Evolutionary conservation across 495 filamentous ascomycete species (phyloP).

Genomic region (Durotheca rogersii): DNA sequence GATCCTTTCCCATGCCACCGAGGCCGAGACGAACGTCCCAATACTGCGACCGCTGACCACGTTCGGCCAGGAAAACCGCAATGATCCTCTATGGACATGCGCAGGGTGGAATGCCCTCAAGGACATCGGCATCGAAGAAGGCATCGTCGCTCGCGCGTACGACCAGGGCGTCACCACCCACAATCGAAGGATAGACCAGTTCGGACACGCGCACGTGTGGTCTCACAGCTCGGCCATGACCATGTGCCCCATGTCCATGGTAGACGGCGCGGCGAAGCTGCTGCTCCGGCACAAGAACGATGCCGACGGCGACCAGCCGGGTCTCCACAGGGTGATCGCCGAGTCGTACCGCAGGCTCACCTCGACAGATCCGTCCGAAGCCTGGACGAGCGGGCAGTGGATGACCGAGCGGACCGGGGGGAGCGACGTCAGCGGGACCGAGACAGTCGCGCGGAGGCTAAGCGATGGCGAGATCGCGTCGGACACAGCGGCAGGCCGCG

Average conservation of each 20-base stretch:
- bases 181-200: neutral
- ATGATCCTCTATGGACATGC: neutral
- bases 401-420: slow-evolving; percentile 82
- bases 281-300: slow-evolving; percentile 48
- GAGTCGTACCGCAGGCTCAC: slow-evolving; percentile 50
- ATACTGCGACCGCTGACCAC: neutral
- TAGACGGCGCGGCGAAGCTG: slow-evolving; percentile 62
- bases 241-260: slow-evolving; percentile 68
- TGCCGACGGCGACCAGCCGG: slow-evolving; percentile 19
- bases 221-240: slow-evolving; percentile 35
- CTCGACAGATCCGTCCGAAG: slow-evolving; percentile 55
- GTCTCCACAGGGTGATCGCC: slow-evolving; percentile 44
- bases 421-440: slow-evolving; percentile 69
- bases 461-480: neutral
- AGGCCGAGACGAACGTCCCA: neutral
- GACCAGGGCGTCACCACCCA: neutral
- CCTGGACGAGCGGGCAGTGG: slow-evolving; percentile 82
- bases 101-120: slow-evolving; percentile 3
- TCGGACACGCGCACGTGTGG: neutral
- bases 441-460: slow-evolving; percentile 55
- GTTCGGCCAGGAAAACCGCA: slow-evolving; percentile 1
- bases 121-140: neutral
- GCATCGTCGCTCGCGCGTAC: neutral
- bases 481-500: neutral
- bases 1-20: neutral